Evolutionary conservation across 441 rosid genomes (phyloP).

Genomic region (Capsella rubella): DNA sequence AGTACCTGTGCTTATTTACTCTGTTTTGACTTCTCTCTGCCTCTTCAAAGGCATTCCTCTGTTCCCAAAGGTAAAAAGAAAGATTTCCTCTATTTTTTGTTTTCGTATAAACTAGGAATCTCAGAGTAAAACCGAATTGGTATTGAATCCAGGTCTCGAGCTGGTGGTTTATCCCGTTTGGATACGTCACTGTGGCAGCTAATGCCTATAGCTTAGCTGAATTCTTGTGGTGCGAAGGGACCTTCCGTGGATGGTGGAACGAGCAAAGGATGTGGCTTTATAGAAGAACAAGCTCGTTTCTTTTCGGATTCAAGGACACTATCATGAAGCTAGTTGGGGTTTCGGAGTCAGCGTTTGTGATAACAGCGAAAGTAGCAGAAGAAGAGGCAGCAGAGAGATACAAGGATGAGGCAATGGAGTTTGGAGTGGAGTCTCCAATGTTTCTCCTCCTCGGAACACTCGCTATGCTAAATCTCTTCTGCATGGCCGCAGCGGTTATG

Average conservation of each 20-base stretch:
- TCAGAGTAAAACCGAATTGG: not conserved
- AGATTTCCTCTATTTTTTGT: slow-evolving; percentile 14
- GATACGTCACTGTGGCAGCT: slow-evolving; percentile 49
- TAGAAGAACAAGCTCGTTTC: slow-evolving; percentile 68
- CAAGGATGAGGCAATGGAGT: slow-evolving; percentile 65
- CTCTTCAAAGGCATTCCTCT: slow-evolving; percentile 62
- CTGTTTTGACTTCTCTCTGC: slow-evolving; percentile 61
- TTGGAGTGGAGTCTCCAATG: slow-evolving; percentile 75
- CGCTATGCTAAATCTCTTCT: slow-evolving; percentile 60
- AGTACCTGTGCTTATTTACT: slow-evolving; percentile 55
- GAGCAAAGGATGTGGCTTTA: slow-evolving; percentile 77
- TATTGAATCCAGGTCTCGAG: slow-evolving; percentile 48
- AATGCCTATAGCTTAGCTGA: slow-evolving; percentile 58
- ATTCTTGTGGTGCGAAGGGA: slow-evolving; percentile 61
- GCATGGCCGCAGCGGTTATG: slow-evolving; percentile 50
- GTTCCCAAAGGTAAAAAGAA: slow-evolving; percentile 64
- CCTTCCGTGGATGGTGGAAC: slow-evolving; percentile 74
- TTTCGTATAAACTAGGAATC: not conserved
- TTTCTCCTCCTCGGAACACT: slow-evolving; percentile 57
- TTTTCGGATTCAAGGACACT: slow-evolving; percentile 60
- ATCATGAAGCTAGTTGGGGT: slow-evolving; percentile 51
- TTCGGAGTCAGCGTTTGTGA: slow-evolving; percentile 54
- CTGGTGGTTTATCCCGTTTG: slow-evolving; percentile 69
- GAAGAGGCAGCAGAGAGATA: slow-evolving; percentile 61
- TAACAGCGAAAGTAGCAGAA: slow-evolving; percentile 70